phyloP scores from a whole-genome alignment of 176 grass and related monocot genomes.

The Hordeum vulgare region MorexV3_pseudomolecules_assembly NC_058523.1:36979455-36979954 shows the following conservation, averaged over 20 bases:
- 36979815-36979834: neutral
- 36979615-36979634: slow-evolving; percentile 37
- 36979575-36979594: slow-evolving; percentile 75
- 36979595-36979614: slow-evolving; percentile 71
- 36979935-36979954: neutral
- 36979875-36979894: neutral
- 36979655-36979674: neutral
- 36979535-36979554: slow-evolving; percentile 87
- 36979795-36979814: neutral
- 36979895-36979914: neutral
- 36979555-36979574: slow-evolving; percentile 59
- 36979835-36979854: neutral
- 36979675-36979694: slow-evolving; percentile 6
- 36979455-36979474: neutral
- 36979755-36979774: neutral
- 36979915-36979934: neutral
- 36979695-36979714: neutral
- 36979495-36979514: slow-evolving; percentile 71
- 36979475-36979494: neutral
- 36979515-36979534: slow-evolving; percentile 80
- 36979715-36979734: neutral
- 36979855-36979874: neutral
- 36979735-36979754: neutral
- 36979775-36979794: neutral
- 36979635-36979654: neutral